Evolutionary conservation across 1,139 yeast species (phyloP).

Genomic region (Lodderomyces elongisporus): DNA sequence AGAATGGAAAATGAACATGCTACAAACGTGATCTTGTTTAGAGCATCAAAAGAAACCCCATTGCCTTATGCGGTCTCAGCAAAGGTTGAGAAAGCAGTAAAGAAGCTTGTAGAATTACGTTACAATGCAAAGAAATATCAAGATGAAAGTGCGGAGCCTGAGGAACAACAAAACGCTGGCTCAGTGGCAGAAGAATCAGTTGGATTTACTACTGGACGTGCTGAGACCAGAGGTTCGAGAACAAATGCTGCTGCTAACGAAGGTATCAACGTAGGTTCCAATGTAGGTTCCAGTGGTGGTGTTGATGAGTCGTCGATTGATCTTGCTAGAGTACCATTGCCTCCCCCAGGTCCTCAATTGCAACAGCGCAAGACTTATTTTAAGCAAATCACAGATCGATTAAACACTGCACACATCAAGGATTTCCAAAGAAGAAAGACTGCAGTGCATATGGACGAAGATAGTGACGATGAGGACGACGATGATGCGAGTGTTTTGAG

Average conservation of each 20-base stretch:
- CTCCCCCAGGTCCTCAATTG: conserved; percentile 10
- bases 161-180: conserved; percentile 2
- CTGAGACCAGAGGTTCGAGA: conserved; percentile 10
- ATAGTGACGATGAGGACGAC: conserved; percentile 39
- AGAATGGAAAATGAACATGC: conserved; percentile 96
- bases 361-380: conserved; percentile 32
- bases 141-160: conserved; percentile 4
- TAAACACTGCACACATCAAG: conserved; percentile 78
- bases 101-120: conserved; percentile 33
- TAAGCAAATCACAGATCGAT: conserved; percentile 49
- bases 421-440: conserved; percentile 74
- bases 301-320: conserved; percentile 7
- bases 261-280: too few relatives aligned
- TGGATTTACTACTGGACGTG: conserved; percentile 10
- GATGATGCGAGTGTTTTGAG: conserved; percentile 8
- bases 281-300: too few relatives aligned
- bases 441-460: conserved; percentile 28
- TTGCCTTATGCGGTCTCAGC: conserved; percentile 63
- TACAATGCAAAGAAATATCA: conserved; percentile 15
- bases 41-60: conserved; percentile 84
- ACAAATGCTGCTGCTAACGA: conserved; percentile 11
- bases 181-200: conserved; percentile 3
- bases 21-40: conserved; percentile 74
- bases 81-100: conserved; percentile 37
- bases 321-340: conserved; percentile 7